Evolutionary conservation across 176 grass and related monocot species (phyloP).

Genomic region (barley (Hordeum vulgare)): MorexV3_pseudomolecules_assembly NC_058521.1:74788292-74788791

Average conservation of each 20-base stretch:
- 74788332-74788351: no score
- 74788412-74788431: constrained; percentile 37
- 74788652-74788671: no score
- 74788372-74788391: no score
- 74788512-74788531: constrained; percentile 26
- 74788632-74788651: no score
- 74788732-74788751: not conserved
- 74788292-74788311: no score
- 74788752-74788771: not conserved
- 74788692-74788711: not conserved
- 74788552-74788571: not conserved
- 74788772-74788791: not conserved
- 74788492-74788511: constrained; percentile 20
- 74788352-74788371: no score
- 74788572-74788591: not conserved
- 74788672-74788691: not conserved
- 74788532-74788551: constrained; percentile 21
- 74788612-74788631: no score
- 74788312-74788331: no score
- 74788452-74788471: no score
- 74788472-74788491: constrained; percentile 53
- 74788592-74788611: not conserved
- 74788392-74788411: constrained; percentile 53
- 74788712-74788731: no score
- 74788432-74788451: no score